Evolutionary conservation across 345 rosid genomes (phyloP).

Genomic region (Pistacia vera): DNA sequence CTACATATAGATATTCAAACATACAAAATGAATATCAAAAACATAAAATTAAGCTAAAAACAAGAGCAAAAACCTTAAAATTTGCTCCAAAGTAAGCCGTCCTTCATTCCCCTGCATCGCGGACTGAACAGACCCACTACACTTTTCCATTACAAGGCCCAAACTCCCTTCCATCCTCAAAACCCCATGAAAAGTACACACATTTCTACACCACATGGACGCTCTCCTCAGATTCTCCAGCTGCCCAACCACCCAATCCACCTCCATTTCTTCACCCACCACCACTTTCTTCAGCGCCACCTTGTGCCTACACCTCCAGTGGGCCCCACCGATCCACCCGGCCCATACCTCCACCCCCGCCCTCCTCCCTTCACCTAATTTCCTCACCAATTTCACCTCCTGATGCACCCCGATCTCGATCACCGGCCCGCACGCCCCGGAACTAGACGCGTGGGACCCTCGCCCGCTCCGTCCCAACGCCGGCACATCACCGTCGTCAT

Average conservation of each 20-base stretch:
- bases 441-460: slow-evolving; percentile 65
- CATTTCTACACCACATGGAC: slow-evolving; percentile 96
- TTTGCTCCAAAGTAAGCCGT: slow-evolving; percentile 94
- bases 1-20: neutral
- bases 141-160: slow-evolving; percentile 80
- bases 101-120: slow-evolving; percentile 93
- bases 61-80: slow-evolving; percentile 59
- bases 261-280: slow-evolving; percentile 70
- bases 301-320: slow-evolving; percentile 59
- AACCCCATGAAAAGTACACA: slow-evolving; percentile 88
- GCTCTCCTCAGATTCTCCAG: slow-evolving; percentile 70
- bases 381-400: slow-evolving; percentile 62
- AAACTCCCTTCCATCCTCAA: slow-evolving; percentile 64
- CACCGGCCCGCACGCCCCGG: slow-evolving; percentile 67
- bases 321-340: slow-evolving; percentile 50
- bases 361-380: slow-evolving; percentile 67
- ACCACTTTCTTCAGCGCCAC: slow-evolving; percentile 77
- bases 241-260: slow-evolving; percentile 80
- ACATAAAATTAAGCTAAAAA: neutral
- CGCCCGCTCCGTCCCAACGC: slow-evolving; percentile 35
- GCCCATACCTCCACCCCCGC: slow-evolving; percentile 84
- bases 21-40: slow-evolving; percentile 1
- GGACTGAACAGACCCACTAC: slow-evolving; percentile 82
- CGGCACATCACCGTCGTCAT: slow-evolving; percentile 33
- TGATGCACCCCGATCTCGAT: slow-evolving; percentile 78